A percentile compares a stretch with the other conserved stretches of the same genome.
phyloP scores from a whole-genome alignment of 257 asterid species.

The Solanum verrucosum region DNA sequence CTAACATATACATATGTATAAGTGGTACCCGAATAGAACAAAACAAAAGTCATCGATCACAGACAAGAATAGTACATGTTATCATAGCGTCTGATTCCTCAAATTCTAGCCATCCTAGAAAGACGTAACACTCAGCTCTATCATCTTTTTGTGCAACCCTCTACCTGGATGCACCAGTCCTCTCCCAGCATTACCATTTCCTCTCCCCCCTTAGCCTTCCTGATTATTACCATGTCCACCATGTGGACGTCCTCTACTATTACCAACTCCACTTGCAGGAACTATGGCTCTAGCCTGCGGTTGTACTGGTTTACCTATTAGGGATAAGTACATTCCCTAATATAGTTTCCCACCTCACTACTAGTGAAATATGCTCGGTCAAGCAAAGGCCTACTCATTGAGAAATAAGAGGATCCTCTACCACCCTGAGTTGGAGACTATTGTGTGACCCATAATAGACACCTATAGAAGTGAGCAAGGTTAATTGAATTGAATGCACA shows the following conservation, averaged over 20 bases:
- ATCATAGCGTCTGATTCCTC: not conserved
- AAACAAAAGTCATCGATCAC: not conserved
- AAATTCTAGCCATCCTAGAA: not conserved
- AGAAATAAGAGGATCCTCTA: not conserved
- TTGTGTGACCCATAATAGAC: not conserved
- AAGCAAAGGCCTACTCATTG: not conserved
- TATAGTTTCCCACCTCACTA: not conserved
- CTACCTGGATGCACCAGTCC: not conserved
- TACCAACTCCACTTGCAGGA: not conserved
- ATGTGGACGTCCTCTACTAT: not conserved
- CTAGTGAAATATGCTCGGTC: not conserved
- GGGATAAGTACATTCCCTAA: not conserved
- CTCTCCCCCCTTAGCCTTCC: not conserved
- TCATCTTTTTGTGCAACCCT: not conserved
- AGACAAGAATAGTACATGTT: not conserved
- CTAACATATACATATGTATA: not conserved
- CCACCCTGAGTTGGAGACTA: not conserved
- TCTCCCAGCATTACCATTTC: not conserved
- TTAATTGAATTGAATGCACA: not conserved
- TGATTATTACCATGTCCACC: not conserved
- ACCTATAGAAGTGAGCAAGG: not conserved
- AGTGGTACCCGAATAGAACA: not conserved
- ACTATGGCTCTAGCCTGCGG: not conserved
- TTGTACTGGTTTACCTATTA: not conserved
- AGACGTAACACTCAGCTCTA: not conserved